Percentiles rank a stretch among this genome's conserved stretches.
phyloP scores from a whole-genome alignment of 2,329 filamentous ascomycete species.

The Phaeosphaeria sp. region DNA sequence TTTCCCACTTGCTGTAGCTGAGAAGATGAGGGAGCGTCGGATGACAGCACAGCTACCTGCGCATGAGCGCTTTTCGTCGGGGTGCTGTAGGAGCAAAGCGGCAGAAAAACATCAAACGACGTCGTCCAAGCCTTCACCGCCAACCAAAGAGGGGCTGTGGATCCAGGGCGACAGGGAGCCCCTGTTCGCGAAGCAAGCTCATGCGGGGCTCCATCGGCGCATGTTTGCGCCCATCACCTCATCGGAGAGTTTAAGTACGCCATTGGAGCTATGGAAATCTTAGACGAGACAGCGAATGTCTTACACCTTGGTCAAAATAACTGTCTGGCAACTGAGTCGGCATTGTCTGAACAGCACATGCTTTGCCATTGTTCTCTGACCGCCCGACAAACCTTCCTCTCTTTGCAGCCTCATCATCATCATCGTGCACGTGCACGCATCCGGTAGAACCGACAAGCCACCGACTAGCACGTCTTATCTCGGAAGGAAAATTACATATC shows the following conservation, averaged over 20 bases:
- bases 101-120: slow-evolving; percentile 6
- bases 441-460: slow-evolving; percentile 29
- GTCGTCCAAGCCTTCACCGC: slow-evolving; percentile 7
- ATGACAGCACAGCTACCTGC: not conserved
- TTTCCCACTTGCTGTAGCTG: not conserved
- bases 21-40: not conserved
- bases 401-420: not conserved
- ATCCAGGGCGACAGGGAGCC: too few species aligned
- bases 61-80: not conserved
- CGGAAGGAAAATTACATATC: slow-evolving; percentile 35
- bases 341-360: not conserved
- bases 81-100: not conserved
- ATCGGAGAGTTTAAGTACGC: too few species aligned
- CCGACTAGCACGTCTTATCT: slow-evolving; percentile 35
- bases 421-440: slow-evolving; percentile 26
- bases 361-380: too few species aligned
- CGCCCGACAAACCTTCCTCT: too few species aligned
- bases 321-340: too few species aligned
- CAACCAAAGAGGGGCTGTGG: not conserved
- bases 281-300: too few species aligned
- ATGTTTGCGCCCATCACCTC: too few species aligned
- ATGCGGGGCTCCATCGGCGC: too few species aligned
- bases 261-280: too few species aligned
- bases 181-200: not conserved
- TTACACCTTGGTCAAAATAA: not conserved